phyloP scores from a whole-genome alignment of 2,329 filamentous ascomycete species.

The Fragosphaeria purpurea region DNA sequence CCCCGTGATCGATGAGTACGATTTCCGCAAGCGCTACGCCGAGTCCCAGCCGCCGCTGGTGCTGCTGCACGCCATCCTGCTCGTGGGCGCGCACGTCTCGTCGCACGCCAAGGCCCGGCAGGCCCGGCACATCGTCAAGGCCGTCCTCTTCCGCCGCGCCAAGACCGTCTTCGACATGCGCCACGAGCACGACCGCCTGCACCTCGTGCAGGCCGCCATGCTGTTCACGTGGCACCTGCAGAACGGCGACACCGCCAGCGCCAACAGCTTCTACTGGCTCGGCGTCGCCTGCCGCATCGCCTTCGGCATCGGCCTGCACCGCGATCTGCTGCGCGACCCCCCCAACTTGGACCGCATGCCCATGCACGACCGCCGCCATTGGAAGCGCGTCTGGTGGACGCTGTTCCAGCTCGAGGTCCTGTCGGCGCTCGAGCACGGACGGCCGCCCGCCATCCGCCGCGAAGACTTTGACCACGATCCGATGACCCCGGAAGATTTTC shows the following conservation, averaged over 20 bases:
- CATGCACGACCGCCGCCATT: conserved; percentile 2
- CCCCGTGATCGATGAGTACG: conserved; percentile 8
- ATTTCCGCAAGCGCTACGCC: conserved; percentile 6
- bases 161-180: conserved; percentile 9
- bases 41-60: conserved; percentile 4
- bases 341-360: conserved; percentile 5
- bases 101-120: conserved; percentile 1
- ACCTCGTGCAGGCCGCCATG: conserved; percentile 6
- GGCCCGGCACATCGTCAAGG: conserved; percentile 6
- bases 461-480: conserved; percentile 40
- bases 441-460: conserved; percentile 40
- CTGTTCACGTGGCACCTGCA: conserved; percentile 9
- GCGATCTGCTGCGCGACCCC: conserved; percentile 9
- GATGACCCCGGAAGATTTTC: conserved; percentile 34
- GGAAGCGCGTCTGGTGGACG: conserved; percentile 28
- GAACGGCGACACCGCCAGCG: conserved; percentile 5
- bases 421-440: conserved; percentile 32
- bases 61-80: conserved; percentile 4
- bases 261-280: conserved; percentile 7
- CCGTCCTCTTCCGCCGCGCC: conserved; percentile 4
- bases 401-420: conserved; percentile 29
- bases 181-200: conserved; percentile 6
- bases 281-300: conserved; percentile 6
- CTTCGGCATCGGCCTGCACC: conserved; percentile 6
- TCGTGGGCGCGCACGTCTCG: conserved; percentile 8